These are phyloP conservation scores for Fusarium sp. DNA, from an alignment of 2,329 filamentous ascomycete genomes.

Conservation along the genomic window DNA sequence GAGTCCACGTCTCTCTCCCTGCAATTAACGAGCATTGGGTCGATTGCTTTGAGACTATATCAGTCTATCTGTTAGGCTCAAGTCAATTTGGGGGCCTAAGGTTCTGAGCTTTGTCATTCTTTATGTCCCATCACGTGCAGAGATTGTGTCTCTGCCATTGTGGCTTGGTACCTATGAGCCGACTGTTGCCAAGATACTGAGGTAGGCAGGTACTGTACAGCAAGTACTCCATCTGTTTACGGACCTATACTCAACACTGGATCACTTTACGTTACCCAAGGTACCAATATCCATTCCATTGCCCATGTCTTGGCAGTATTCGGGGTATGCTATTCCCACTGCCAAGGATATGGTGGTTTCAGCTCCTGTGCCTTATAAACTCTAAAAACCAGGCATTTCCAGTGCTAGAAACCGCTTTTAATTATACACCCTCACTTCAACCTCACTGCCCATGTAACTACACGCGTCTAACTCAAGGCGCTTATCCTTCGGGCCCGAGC, in stretches of 20 bases:
- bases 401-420: constrained; percentile 4
- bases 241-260: neutral
- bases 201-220: neutral
- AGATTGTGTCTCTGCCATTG: neutral
- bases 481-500: constrained; percentile 6
- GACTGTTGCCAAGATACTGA: neutral
- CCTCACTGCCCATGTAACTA: neutral
- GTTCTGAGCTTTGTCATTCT: neutral
- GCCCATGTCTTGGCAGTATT: constrained; percentile 13
- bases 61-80: neutral
- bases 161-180: neutral
- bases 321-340: constrained; percentile 4
- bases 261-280: constrained; percentile 13
- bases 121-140: constrained; percentile 15
- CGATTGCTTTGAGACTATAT: neutral
- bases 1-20: constrained; percentile 16
- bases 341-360: constrained; percentile 20
- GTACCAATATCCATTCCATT: constrained; percentile 27
- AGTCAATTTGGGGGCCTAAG: neutral
- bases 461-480: neutral
- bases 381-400: constrained; percentile 7
- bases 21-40: constrained; percentile 26
- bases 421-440: neutral
- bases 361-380: constrained; percentile 2
- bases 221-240: neutral